Conservation (phyloP, 352 stramenopile species). For the Phytophthora fragariae region DNA sequence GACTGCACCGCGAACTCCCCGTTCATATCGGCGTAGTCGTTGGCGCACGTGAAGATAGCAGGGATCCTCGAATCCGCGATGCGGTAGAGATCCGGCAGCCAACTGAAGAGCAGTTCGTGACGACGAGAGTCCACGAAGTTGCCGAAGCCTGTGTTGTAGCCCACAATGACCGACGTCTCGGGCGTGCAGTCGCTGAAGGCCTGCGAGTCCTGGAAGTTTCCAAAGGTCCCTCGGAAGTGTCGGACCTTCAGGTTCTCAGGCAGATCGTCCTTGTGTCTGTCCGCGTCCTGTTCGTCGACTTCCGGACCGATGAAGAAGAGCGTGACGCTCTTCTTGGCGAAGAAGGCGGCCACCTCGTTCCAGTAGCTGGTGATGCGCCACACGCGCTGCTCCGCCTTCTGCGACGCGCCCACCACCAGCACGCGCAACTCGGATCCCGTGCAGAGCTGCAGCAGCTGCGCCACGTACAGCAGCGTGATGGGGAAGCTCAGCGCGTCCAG, state of each 20-base stretch:
- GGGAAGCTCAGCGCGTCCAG: constrained; percentile 82
- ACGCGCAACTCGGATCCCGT: constrained; percentile 37
- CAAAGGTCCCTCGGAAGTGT: constrained; percentile 62
- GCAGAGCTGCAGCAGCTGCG: constrained; percentile 43
- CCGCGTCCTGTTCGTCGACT: constrained; percentile 30
- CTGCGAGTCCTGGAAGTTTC: constrained; percentile 50
- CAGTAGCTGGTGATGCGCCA: constrained; percentile 77
- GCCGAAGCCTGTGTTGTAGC: constrained; percentile 82
- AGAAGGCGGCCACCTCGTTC: constrained; percentile 57
- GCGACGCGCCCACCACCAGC: constrained; percentile 65
- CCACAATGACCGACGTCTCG: constrained; percentile 62
- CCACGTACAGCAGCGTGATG: constrained; percentile 64
- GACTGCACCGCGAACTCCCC: constrained; percentile 80
- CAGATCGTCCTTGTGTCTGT: constrained; percentile 9
- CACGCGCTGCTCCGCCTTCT: constrained; percentile 78
- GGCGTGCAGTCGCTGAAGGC: constrained; percentile 40
- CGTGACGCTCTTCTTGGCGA: constrained; percentile 41
- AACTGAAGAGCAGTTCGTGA: constrained; percentile 71
- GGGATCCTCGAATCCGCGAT: constrained; percentile 64
- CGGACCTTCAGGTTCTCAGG: constrained; percentile 40
- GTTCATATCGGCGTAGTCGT: constrained; percentile 84
- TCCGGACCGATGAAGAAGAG: constrained; percentile 78
- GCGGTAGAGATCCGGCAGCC: constrained; percentile 67
- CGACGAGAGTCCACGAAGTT: constrained; percentile 73
- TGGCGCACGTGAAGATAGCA: constrained; percentile 78